A percentile compares a stretch with the other conserved stretches of the same genome.
phyloP scores from a whole-genome alignment of 352 stramenopile species.

The Phytophthora fragariaefolia region DNA sequence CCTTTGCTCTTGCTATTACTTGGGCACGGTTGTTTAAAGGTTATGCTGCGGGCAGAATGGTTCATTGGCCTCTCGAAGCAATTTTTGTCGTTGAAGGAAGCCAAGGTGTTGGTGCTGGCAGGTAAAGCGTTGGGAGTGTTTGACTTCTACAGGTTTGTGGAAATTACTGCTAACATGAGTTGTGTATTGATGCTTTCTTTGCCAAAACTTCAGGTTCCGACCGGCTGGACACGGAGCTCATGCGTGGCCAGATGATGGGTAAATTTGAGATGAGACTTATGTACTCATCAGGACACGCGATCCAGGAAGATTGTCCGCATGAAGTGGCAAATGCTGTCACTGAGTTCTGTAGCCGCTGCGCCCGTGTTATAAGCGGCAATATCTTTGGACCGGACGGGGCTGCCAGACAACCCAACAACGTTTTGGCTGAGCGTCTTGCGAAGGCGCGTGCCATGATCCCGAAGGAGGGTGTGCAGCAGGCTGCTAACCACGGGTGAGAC shows the following conservation, averaged over 20 bases:
- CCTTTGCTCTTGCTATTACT: too few relatives aligned
- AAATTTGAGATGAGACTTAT: slow-evolving; percentile 91
- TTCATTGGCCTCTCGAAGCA: slow-evolving; percentile 86
- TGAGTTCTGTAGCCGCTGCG: slow-evolving; percentile 70
- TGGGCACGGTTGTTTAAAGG: neutral
- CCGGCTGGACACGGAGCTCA: slow-evolving; percentile 86
- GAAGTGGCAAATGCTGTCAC: slow-evolving; percentile 71
- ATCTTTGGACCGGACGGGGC: slow-evolving; percentile 44
- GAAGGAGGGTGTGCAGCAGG: slow-evolving; percentile 34
- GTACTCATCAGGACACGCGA: slow-evolving; percentile 89
- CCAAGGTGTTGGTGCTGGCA: slow-evolving; percentile 88
- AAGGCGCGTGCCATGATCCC: slow-evolving; percentile 70
- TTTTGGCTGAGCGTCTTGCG: slow-evolving; percentile 58
- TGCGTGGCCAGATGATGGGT: slow-evolving; percentile 91
- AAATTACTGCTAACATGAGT: neutral
- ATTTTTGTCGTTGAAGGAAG: slow-evolving; percentile 75
- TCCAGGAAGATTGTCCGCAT: slow-evolving; percentile 88
- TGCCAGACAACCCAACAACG: slow-evolving; percentile 40
- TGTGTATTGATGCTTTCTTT: slow-evolving; percentile 9
- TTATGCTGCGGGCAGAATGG: slow-evolving; percentile 58
- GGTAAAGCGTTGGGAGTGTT: slow-evolving; percentile 31
- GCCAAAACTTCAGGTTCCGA: slow-evolving; percentile 57
- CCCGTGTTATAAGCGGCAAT: slow-evolving; percentile 40
- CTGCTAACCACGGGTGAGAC: slow-evolving; percentile 23
- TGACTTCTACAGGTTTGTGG: neutral